These are phyloP conservation scores for Ophiostoma fasciatum DNA, from an alignment of 2,329 filamentous ascomycete species.

Conservation along the genomic window DNA sequence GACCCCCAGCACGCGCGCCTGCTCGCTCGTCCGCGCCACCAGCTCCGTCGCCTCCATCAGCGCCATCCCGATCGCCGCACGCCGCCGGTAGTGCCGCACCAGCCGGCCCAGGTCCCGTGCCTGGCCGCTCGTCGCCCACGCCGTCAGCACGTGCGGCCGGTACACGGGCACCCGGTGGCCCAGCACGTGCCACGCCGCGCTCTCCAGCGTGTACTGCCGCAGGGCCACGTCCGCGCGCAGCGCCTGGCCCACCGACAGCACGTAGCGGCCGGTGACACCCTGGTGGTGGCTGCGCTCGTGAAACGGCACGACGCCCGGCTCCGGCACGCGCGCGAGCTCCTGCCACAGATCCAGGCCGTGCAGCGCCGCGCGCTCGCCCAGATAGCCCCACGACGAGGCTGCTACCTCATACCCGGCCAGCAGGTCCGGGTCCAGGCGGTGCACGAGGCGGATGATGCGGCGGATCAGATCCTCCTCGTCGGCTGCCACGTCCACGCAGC, in stretches of 20 bases:
- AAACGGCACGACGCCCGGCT: conserved; percentile 5
- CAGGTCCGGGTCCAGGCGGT: conserved; percentile 75
- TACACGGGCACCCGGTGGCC: conserved; percentile 84
- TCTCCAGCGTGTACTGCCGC: conserved; percentile 91
- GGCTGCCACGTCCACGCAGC: conserved; percentile 54
- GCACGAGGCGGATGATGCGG: conserved; percentile 75
- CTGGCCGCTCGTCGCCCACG: conserved; percentile 62
- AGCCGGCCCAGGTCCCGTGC: conserved; percentile 58
- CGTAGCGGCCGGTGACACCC: conserved; percentile 83
- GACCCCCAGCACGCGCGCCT: conserved; percentile 80
- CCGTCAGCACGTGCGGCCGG: conserved; percentile 59
- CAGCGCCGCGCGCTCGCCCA: conserved; percentile 74
- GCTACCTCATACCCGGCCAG: conserved; percentile 92
- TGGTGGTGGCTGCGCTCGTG: conserved; percentile 50
- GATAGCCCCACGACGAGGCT: conserved; percentile 84
- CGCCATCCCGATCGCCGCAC: conserved; percentile 72
- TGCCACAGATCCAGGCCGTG: conserved; percentile 87
- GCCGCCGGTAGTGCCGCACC: conserved; percentile 59
- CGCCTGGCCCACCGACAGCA: conserved; percentile 94
- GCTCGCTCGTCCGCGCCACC: conserved; percentile 78
- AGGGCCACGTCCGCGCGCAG: conserved; percentile 89
- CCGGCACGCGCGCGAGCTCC: conserved; percentile 66
- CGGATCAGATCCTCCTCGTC: conserved; percentile 83
- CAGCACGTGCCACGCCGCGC: conserved; percentile 81
- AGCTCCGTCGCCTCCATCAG: conserved; percentile 85